These are phyloP conservation scores for Phaeolepiota aurea DNA, from an alignment of 768 basidiomycete genomes.

Conservation along the genomic window DNA sequence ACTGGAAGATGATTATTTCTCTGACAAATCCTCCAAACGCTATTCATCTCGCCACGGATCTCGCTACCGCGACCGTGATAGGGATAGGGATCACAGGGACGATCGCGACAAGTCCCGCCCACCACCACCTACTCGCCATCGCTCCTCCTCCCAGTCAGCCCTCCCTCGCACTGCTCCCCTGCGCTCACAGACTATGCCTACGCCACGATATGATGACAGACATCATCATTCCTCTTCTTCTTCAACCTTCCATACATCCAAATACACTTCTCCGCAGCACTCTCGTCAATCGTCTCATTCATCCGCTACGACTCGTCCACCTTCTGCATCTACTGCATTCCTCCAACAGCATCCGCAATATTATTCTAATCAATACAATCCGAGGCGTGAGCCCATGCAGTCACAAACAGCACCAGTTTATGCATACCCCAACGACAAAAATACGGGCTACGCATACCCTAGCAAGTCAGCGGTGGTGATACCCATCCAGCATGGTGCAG, in stretches of 20 bases:
- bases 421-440: slow-evolving; percentile 3
- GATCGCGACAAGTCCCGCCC: slow-evolving; percentile 3
- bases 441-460: background rate
- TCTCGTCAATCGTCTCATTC: slow-evolving; percentile 1
- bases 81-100: slow-evolving; percentile 4
- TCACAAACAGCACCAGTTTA: slow-evolving; percentile 8
- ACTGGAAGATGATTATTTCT: slow-evolving; percentile 8
- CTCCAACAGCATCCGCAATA: background rate
- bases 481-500: slow-evolving; percentile 1
- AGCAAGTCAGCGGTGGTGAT: background rate
- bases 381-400: slow-evolving; percentile 5
- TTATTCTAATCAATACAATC: background rate
- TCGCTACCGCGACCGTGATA: background rate
- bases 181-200: slow-evolving; percentile 4
- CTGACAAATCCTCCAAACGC: slow-evolving; percentile 1
- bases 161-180: slow-evolving; percentile 10
- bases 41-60: slow-evolving; percentile 3
- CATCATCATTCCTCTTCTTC: background rate
- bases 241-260: background rate
- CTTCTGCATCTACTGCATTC: background rate
- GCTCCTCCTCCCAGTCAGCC: slow-evolving; percentile 16
- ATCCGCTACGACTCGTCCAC: slow-evolving; percentile 1
- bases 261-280: background rate
- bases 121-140: slow-evolving; percentile 10
- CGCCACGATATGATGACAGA: background rate